These are phyloP conservation scores for Pinus tabuliformis DNA, from an alignment of 75 land plant species.

Conservation along the genomic window DNA sequence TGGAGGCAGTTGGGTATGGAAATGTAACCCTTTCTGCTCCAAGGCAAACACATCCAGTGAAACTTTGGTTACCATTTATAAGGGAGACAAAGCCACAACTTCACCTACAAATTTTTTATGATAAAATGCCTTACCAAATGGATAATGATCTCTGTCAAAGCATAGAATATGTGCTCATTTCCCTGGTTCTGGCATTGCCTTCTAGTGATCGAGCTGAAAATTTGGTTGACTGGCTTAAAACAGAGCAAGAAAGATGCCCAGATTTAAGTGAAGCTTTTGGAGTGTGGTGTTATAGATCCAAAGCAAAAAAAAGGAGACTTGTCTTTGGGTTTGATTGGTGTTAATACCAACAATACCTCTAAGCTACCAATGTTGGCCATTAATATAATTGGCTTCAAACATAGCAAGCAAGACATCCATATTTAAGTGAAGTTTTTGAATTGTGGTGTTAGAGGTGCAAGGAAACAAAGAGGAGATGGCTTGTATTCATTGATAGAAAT, in stretches of 20 bases:
- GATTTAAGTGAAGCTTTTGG: conserved; percentile 70
- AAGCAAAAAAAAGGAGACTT: no score
- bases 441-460: no score
- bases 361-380: no score
- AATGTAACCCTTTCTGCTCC: conserved; percentile 51
- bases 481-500: no score
- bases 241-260: conserved; percentile 56
- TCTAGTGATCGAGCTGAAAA: conserved; percentile 64
- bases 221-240: conserved; percentile 68
- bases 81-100: conserved; percentile 44
- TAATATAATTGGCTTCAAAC: conserved; percentile 46
- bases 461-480: conserved; percentile 49
- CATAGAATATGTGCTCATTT: conserved; percentile 61
- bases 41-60: conserved; percentile 46
- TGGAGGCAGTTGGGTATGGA: conserved; percentile 79
- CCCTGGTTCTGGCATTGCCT: conserved; percentile 69
- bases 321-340: no score
- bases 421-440: conserved; percentile 65
- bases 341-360: no score
- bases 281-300: no score
- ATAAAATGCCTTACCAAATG: conserved; percentile 18
- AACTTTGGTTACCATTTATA: conserved; percentile 76
- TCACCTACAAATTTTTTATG: conserved; percentile 19
- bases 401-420: conserved; percentile 59
- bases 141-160: conserved; percentile 64